Evolutionary conservation across 1,284 basidiomycete genomes (phyloP), one percentile per base, ranked within the genome.

Genomic region (Thecaphora thlaspeos): DNA sequence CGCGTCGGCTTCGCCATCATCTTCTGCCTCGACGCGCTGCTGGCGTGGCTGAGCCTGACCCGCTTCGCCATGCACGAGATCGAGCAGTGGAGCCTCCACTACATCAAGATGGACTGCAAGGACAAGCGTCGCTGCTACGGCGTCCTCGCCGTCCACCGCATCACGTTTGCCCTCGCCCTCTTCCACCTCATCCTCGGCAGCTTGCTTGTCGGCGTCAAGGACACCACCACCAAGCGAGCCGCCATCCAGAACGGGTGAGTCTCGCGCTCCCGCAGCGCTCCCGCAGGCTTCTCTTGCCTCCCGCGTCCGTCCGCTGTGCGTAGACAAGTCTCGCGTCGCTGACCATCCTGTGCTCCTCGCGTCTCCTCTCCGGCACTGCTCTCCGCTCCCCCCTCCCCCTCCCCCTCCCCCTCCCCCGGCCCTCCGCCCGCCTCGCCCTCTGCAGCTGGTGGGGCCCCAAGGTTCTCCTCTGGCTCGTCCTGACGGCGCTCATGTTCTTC

Each of bases 371-470:
- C n/a, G n/a, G n/a, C n/a, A n/a, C n/a, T n/a, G n/a, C n/a, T n/a
- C n/a, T n/a, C n/a, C n/a, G n/a, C n/a, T n/a, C n/a, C n/a, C n/a
- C n/a, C n/a, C n/a, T 23, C 32, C 28, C 32, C 42, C 22, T 36
- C 40, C 15, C 17, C 23, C 39, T 19, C 8, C 15, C 22, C 24
- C 52, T 46, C 19, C 39, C 19, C 1, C 24, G 92, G 90, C 24
- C n/a, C n/a, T n/a, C n/a, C n/a, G n/a, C n/a, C n/a, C n/a, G n/a
- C n/a, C n/a, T n/a, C n/a, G n/a, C n/a, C n/a, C n/a, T n/a, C n/a
- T n/a, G n/a, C 32, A 34, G 32, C 2, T 99, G 93, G 93, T 99
- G 94, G 94, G 94, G 94, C 32, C 93, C 92, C 14, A 99, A 99
- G 78, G 86, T 91, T 32, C 82, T 96, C 43, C 81, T 88, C 5